Conservation (phyloP, 257 asterid species). For the Solanum dulcamara region DNA sequence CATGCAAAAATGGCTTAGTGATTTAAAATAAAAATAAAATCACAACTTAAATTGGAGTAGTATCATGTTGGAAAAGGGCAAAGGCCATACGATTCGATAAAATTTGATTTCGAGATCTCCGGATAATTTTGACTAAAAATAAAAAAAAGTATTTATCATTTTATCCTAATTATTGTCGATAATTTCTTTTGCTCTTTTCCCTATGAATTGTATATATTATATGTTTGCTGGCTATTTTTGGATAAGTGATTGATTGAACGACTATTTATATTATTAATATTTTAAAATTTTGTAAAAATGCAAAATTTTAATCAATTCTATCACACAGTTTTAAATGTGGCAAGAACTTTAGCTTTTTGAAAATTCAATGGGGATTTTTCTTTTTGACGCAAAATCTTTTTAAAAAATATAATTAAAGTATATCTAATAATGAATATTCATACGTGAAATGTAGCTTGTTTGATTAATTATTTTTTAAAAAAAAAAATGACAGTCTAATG, state of each 20-base stretch:
- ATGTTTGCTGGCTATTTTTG: not conserved
- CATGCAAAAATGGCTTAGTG: not conserved
- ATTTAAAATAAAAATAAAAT: not conserved
- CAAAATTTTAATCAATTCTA: not conserved
- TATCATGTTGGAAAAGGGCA: not conserved
- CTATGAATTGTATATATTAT: not conserved
- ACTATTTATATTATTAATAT: not conserved
- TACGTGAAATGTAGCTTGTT: not conserved
- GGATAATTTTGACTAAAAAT: not conserved
- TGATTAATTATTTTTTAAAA: too few relatives aligned
- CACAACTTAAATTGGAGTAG: not conserved
- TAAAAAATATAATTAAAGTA: too few relatives aligned
- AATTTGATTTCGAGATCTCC: not conserved
- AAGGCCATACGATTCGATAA: fast-evolving
- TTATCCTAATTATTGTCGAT: fast-evolving
- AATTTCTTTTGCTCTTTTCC: not conserved
- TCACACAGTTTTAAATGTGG: not conserved
- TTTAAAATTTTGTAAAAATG: not conserved
- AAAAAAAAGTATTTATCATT: fast-evolving
- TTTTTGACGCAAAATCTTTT: not conserved
- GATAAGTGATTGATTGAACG: not conserved
- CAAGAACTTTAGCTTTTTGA: not conserved
- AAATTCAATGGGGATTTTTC: not conserved
- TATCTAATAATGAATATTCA: not conserved
- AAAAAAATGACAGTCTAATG: not conserved